Evolutionary conservation across 164 flowering plant species (phyloP).

Genomic region (Vitis vinifera): DNA sequence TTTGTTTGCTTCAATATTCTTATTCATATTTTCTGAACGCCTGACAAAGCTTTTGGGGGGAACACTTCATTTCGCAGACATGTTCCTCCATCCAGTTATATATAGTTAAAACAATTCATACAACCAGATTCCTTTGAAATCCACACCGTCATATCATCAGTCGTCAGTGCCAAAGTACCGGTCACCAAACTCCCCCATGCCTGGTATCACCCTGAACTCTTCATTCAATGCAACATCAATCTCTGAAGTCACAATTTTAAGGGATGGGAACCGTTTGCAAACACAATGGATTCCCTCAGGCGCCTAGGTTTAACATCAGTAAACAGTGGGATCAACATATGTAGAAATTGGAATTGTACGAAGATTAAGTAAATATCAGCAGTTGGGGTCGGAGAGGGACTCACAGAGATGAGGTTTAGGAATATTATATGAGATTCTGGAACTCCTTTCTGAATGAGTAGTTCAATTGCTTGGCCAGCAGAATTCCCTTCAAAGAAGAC

Average conservation of each 20-base stretch:
- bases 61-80: too few species aligned
- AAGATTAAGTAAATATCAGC: not conserved
- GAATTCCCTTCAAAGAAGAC: constrained; percentile 65
- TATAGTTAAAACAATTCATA: too few species aligned
- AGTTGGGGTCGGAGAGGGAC: constrained; percentile 16
- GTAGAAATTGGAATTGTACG: not conserved
- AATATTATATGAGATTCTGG: constrained; percentile 88
- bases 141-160: constrained; percentile 20
- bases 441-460: constrained; percentile 89
- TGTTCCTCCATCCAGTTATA: too few species aligned
- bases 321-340: not conserved
- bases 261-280: constrained; percentile 76
- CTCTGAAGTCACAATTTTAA: constrained; percentile 90
- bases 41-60: too few species aligned
- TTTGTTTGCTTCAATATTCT: too few species aligned
- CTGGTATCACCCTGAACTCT: constrained; percentile 88
- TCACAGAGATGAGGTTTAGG: constrained; percentile 87
- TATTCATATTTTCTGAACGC: too few species aligned
- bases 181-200: constrained; percentile 97
- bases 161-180: constrained; percentile 97
- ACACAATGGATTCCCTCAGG: constrained; percentile 95
- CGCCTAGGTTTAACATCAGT: constrained; percentile 44
- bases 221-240: constrained; percentile 78
- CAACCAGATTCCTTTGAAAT: too few species aligned
- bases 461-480: constrained; percentile 87